Evolutionary conservation across 768 basidiomycete species (phyloP).

Genomic region (Peribolospora baueri): DNA sequence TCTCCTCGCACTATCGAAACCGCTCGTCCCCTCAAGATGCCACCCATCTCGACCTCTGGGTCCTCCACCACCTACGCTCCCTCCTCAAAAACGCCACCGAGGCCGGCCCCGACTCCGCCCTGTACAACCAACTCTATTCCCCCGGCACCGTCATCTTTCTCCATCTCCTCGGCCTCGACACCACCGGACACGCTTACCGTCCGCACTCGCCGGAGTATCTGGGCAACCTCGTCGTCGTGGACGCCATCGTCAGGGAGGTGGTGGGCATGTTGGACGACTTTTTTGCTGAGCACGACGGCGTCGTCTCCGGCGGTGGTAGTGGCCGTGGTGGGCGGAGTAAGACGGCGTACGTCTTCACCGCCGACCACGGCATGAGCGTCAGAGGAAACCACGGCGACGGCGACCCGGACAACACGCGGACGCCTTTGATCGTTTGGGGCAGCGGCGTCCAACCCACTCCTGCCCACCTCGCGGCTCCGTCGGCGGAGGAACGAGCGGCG

Average conservation of each 20-base stretch:
- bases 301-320: conserved; percentile 1
- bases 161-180: conserved; percentile 61
- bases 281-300: conserved; percentile 34
- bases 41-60: conserved; percentile 52
- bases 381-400: conserved; percentile 80
- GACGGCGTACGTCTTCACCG: conserved; percentile 56
- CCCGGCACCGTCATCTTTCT: conserved; percentile 53
- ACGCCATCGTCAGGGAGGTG: conserved; percentile 41
- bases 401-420: conserved; percentile 68
- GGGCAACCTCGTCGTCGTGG: conserved; percentile 56
- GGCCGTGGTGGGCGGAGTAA: neutral
- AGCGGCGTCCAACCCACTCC: conserved; percentile 48
- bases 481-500: conserved; percentile 14
- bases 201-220: conserved; percentile 76
- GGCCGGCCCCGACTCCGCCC: conserved; percentile 18
- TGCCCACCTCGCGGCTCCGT: conserved; percentile 30
- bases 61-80: conserved; percentile 37
- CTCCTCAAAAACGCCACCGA: conserved; percentile 41
- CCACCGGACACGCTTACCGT: conserved; percentile 63
- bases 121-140: conserved; percentile 31
- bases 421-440: conserved; percentile 64
- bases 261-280: conserved; percentile 39
- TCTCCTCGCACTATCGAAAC: no score
- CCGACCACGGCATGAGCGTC: conserved; percentile 72
- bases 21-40: conserved; percentile 30